Base-by-base conservation (phyloP, 345 rosid species). In the Boechera divaricarpa region DNA sequence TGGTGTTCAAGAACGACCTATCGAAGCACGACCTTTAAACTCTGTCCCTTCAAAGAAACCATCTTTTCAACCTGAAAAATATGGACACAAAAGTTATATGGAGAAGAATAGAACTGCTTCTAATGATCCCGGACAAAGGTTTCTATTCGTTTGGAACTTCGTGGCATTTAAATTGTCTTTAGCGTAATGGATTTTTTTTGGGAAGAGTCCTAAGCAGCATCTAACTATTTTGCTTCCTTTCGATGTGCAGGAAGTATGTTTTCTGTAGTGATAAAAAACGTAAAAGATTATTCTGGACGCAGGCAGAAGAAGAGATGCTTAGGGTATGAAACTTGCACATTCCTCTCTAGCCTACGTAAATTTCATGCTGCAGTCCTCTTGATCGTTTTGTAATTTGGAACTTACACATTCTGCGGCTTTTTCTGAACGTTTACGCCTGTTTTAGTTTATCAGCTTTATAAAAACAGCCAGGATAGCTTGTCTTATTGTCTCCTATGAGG, bases 271-370 rank as follows among this genome's bases (percentile, higher is more conserved):
- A 24, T 5, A 65, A 1, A 56, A 74, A 74, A 62, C 61, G 74
- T n/a, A 79, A 55, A 74, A 61, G 79, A 60, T 21, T 8, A 1
- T 35, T 60, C 36, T 79, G 82, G 79, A 74, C 75, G 18, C 71
- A 10, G 49, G 79, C 54, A 54, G 82, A 79, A 55, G 79, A 61
- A 74, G 75, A 79, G 33, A 74, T 73, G 78, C 75, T 79, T 9
- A 53, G 12, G 77, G 81, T 77, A 77, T 64, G 76, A 63, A 55
- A 75, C 77, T 64, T 45, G 15, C 21, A 13, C 36, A 59, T 68
- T 67, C 29, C 53, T 66, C 15, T 36, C 64, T 49, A 26, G 16
- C 44, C 10, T 33, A 57, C 18, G 1, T 32, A 26, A 4, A 28
- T 28, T 9, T 61, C 33, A n/a, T 69, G 21, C n/a, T 58, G 41